These are phyloP conservation scores for Linnemannia elongata DNA, from an alignment of 192 early-diverging fungal genomes.

Conservation along the genomic window DNA sequence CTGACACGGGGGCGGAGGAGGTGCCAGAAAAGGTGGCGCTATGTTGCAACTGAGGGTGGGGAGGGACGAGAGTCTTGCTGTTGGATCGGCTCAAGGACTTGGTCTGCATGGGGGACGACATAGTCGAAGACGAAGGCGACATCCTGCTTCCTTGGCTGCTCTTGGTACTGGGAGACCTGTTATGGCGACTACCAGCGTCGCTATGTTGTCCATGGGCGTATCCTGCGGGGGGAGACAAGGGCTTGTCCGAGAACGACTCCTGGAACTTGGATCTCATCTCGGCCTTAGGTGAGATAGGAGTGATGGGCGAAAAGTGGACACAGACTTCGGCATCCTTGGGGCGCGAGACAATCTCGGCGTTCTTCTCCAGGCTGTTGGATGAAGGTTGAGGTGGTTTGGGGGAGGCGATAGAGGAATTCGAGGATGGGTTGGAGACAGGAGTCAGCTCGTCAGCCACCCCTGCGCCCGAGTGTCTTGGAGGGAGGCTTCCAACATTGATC, in stretches of 20 bases:
- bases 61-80: conserved; percentile 25
- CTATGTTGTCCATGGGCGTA: conserved; percentile 17
- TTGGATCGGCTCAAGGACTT: conserved; percentile 31
- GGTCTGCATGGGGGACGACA: conserved; percentile 36
- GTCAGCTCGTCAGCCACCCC: conserved; percentile 30
- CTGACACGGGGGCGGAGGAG: conserved; percentile 3
- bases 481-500: conserved; percentile 39
- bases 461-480: background rate
- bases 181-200: conserved; percentile 11
- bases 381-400: conserved; percentile 18
- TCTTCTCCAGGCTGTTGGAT: background rate
- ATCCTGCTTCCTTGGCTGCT: conserved; percentile 35
- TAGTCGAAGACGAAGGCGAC: conserved; percentile 35
- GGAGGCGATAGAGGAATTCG: conserved; percentile 27
- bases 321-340: conserved; percentile 41
- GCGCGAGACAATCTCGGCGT: conserved; percentile 12
- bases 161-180: conserved; percentile 34
- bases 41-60: conserved; percentile 17
- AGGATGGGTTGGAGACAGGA: conserved; percentile 39
- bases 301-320: conserved; percentile 46
- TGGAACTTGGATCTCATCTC: conserved; percentile 50
- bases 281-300: conserved; percentile 40
- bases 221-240: conserved; percentile 35
- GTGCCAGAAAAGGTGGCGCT: conserved; percentile 2
- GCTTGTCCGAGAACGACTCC: conserved; percentile 39